Conservation (phyloP, 108 stramenopile species). For the Skeletonema costatum region DNA sequence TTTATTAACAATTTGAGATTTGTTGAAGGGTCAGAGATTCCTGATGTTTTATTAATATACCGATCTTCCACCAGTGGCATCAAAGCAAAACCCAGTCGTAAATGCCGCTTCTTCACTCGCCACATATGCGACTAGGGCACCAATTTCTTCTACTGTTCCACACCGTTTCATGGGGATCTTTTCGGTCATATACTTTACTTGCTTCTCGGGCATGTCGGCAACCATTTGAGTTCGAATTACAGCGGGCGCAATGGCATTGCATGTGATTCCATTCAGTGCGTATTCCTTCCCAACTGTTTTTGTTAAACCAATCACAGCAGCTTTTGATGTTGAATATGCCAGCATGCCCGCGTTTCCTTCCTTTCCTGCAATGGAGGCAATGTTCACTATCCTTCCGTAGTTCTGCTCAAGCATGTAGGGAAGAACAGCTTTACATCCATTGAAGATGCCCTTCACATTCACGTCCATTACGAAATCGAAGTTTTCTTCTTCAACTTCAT, state of each 20-base stretch:
- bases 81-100: slow-evolving; percentile 68
- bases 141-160: slow-evolving; percentile 63
- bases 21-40: too few relatives aligned
- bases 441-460: slow-evolving; percentile 63
- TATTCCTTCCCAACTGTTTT: slow-evolving; percentile 80
- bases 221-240: slow-evolving; percentile 77
- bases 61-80: slow-evolving; percentile 63
- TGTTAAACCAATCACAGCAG: slow-evolving; percentile 74
- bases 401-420: slow-evolving; percentile 64
- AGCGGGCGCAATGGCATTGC: slow-evolving; percentile 74
- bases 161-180: slow-evolving; percentile 76
- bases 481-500: slow-evolving; percentile 52
- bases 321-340: slow-evolving; percentile 69
- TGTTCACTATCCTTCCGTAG: slow-evolving; percentile 72
- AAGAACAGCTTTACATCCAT: slow-evolving; percentile 58
- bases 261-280: slow-evolving; percentile 71
- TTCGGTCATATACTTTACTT: slow-evolving; percentile 75
- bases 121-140: slow-evolving; percentile 55
- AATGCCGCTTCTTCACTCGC: slow-evolving; percentile 58
- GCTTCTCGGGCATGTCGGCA: slow-evolving; percentile 60
- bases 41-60: slow-evolving; percentile 40
- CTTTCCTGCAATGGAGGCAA: slow-evolving; percentile 71
- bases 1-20: not conserved
- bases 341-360: slow-evolving; percentile 75
- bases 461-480: slow-evolving; percentile 61